These are phyloP conservation scores for Hippophae rhamnoides DNA, from an alignment of 306 rosid species.

Conservation along the genomic window DNA sequence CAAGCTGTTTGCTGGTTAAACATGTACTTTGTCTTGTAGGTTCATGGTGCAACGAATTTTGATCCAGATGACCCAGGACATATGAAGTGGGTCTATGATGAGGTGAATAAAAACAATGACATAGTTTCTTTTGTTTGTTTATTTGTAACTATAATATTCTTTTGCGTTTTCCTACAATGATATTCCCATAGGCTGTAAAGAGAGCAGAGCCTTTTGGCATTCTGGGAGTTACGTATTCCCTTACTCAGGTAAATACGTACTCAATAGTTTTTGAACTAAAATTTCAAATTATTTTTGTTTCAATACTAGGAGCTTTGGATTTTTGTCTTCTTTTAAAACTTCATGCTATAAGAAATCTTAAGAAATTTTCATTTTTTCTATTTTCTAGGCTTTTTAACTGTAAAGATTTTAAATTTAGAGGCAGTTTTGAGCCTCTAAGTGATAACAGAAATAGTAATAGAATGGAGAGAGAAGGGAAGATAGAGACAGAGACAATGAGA, in stretches of 20 bases:
- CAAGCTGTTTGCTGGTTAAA: slow-evolving; percentile 4
- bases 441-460: too few relatives aligned
- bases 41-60: slow-evolving; percentile 61
- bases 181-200: slow-evolving; percentile 55
- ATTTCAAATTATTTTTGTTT: not conserved
- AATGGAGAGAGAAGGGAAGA: too few relatives aligned
- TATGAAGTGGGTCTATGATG: slow-evolving; percentile 89
- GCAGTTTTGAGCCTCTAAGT: too few relatives aligned
- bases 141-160: not conserved
- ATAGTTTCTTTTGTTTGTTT: not conserved
- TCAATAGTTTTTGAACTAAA: not conserved
- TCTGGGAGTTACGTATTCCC: slow-evolving; percentile 84
- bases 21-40: slow-evolving; percentile 28
- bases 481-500: too few relatives aligned
- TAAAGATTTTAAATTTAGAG: too few relatives aligned
- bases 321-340: not conserved
- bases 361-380: not conserved
- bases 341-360: not conserved
- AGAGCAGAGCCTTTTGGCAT: slow-evolving; percentile 97
- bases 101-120: slow-evolving; percentile 33
- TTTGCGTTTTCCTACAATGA: slow-evolving; percentile 1
- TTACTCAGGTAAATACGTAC: slow-evolving; percentile 69
- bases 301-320: not conserved
- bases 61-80: slow-evolving; percentile 85
- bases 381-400: too few relatives aligned